These are phyloP conservation scores for Mucor racemosus DNA, from an alignment of 371 early-diverging fungal species.

Conservation along the genomic window DNA sequence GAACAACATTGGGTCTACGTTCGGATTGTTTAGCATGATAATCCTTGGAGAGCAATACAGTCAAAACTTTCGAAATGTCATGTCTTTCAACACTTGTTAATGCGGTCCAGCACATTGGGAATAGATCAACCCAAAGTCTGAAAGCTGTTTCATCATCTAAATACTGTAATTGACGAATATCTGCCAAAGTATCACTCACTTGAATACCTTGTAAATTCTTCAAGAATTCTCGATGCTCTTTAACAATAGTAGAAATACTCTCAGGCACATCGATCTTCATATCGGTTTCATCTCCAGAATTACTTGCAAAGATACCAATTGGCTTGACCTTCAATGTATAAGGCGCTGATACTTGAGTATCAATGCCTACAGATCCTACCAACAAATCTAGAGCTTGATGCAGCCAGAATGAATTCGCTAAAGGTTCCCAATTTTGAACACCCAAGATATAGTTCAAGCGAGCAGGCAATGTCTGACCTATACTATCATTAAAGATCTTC, in stretches of 20 bases:
- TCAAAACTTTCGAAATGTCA: conserved; percentile 80
- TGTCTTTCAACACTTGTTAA: conserved; percentile 79
- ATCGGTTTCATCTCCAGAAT: conserved; percentile 11
- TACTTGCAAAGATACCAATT: conserved; percentile 44
- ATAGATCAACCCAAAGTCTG: conserved; percentile 85
- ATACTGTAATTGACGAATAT: conserved; percentile 75
- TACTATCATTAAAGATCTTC: conserved; percentile 80
- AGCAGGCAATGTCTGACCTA: conserved; percentile 66
- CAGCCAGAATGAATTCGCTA: conserved; percentile 88
- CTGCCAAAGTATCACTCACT: conserved; percentile 54
- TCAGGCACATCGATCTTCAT: conserved; percentile 38
- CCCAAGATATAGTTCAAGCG: conserved; percentile 90
- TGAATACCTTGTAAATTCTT: conserved; percentile 58
- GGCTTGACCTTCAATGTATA: conserved; percentile 59
- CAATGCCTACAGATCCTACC: conserved; percentile 67
- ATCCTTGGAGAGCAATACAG: conserved; percentile 86
- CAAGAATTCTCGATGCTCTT: conserved; percentile 65
- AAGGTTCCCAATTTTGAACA: conserved; percentile 95
- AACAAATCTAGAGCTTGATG: conserved; percentile 89
- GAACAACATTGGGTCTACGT: conserved; percentile 90
- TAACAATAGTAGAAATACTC: conserved; percentile 45
- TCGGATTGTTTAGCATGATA: conserved; percentile 86
- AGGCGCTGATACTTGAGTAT: conserved; percentile 45
- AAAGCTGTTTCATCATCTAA: conserved; percentile 72
- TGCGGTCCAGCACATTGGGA: conserved; percentile 84